These are phyloP conservation scores for Aspergillus oerlinghausenensis DNA, from an alignment of 2,329 filamentous ascomycete genomes.

Conservation along the genomic window DNA sequence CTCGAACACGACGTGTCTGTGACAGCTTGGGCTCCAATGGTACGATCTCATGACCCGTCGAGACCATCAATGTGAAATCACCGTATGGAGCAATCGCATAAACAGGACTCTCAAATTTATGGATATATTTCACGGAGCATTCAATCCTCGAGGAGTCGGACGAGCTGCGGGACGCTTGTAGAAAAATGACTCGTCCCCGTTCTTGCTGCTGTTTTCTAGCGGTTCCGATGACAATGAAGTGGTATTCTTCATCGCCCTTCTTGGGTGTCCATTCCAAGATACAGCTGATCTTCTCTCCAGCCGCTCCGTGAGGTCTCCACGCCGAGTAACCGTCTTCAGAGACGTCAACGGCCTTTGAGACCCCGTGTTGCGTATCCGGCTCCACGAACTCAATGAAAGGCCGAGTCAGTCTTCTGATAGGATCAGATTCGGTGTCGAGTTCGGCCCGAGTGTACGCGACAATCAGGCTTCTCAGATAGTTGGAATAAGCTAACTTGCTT, in stretches of 20 bases:
- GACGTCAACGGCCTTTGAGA: conserved; percentile 8
- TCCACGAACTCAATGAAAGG: conserved; percentile 38
- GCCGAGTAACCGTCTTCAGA: conserved; percentile 9
- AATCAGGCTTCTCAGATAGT: conserved; percentile 44
- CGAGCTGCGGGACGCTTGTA: conserved; percentile 29
- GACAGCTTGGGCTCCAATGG: conserved; percentile 41
- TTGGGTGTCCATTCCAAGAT: conserved; percentile 40
- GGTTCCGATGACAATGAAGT: conserved; percentile 40
- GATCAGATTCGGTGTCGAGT: conserved; percentile 21
- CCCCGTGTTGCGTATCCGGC: conserved; percentile 27
- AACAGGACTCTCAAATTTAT: conserved; percentile 36
- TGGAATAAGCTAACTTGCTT: conserved; percentile 43
- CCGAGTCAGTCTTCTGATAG: conserved; percentile 28
- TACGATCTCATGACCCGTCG: conserved; percentile 41
- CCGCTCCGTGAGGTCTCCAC: conserved; percentile 28
- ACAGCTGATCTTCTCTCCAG: conserved; percentile 39
- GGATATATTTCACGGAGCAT: conserved; percentile 33
- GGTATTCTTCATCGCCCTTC: conserved; percentile 33
- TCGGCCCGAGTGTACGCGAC: conserved; percentile 41
- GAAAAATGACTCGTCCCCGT: conserved; percentile 36
- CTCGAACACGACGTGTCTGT: conserved; percentile 38
- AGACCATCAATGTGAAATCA: conserved; percentile 42
- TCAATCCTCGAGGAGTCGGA: conserved; percentile 25
- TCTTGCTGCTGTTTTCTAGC: conserved; percentile 25
- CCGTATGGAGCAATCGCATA: conserved; percentile 54